Evolutionary conservation across 208 protist species (phyloP).

Genomic region (Angomonas deanei): DNA sequence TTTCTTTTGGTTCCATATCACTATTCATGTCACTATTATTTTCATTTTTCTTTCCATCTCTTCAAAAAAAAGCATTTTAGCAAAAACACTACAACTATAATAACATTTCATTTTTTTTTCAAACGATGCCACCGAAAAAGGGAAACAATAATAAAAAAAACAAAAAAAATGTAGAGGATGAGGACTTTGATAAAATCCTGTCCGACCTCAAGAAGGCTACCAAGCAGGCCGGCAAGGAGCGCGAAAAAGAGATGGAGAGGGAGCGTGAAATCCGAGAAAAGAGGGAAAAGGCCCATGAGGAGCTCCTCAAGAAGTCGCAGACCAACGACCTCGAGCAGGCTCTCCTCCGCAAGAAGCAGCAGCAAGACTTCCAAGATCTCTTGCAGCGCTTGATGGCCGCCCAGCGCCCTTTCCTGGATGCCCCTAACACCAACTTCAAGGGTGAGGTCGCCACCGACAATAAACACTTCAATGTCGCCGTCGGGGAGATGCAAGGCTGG

Average conservation of each 20-base stretch:
- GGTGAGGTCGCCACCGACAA: conserved; percentile 37
- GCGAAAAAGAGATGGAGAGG: conserved; percentile 20
- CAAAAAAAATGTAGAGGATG: conserved; percentile 54
- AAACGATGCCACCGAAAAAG: conserved; percentile 13
- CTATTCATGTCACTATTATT: background rate
- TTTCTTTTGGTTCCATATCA: background rate
- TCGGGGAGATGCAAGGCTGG: conserved; percentile 86
- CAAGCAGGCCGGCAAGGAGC: conserved; percentile 32
- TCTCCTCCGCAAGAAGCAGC: conserved; percentile 47
- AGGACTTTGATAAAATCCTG: conserved; percentile 70
- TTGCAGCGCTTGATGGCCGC: conserved; percentile 47
- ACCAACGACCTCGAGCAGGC: conserved; percentile 38
- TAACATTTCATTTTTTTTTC: background rate
- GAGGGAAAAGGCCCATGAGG: conserved; percentile 20
- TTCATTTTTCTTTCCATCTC: background rate
- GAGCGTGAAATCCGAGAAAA: conserved; percentile 39
- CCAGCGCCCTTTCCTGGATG: conserved; percentile 48
- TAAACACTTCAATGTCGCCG: conserved; percentile 63
- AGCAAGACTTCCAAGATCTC: conserved; percentile 64
- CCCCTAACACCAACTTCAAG: conserved; percentile 66
- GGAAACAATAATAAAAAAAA: conserved; percentile 11
- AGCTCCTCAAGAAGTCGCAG: conserved; percentile 29
- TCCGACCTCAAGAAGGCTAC: conserved; percentile 61
- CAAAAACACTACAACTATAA: background rate
- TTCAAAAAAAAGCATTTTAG: background rate